Evolutionary conservation across 768 basidiomycete species (phyloP), one percentile per base, ranked within the genome.

Genomic region (Lactifluus pinguis): DNA sequence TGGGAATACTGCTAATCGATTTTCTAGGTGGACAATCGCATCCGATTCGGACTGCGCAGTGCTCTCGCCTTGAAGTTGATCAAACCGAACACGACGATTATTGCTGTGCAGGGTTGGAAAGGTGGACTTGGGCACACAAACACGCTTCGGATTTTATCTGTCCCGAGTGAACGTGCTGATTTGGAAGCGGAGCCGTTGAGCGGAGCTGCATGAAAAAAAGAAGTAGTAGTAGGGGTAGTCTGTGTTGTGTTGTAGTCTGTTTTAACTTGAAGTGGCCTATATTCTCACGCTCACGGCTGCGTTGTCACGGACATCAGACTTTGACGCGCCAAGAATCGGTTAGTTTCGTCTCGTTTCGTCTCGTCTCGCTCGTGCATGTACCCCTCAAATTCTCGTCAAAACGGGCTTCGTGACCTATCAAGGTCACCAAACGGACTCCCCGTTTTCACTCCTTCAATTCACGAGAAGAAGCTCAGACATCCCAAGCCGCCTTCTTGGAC

Each of bases 21-120:
- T 39, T 49, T 64, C 19, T 66, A 90, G 88, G 88, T 91, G 61
- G 89, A 92, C 76, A 92, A 92, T 73, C 89, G 90, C 65, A 88
- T 89, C 70, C 85, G 92, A 61, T 95, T 85, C 69, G 93, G 95
- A 61, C 80, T 98, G 73, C 81, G 84, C 71, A 86, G 79, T 70
- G 97, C 91, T 4, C 78, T 98, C 49, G 80, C 76, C 17, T 75
- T 99, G 74, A 87, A 89, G 65, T 82, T 99, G 71, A 86, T 98
- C 77, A 84, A 85, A 69, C 84, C 92, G 41, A 91, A 92, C 57
- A 85, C 85, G 55, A 92, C 94, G 29, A 82, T 99, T 69, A 79
- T 98, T 64, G 95, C 95, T 52, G 89, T 99, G 5, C 97, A 98
- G 74, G 97, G 97, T n/a, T 99, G 95, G 95, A 95, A 94, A 77